Percentiles rank a stretch among this genome's conserved stretches.
Evolutionary conservation across 768 basidiomycete species (phyloP).

Genomic region (Melanogaster broomeanus): DNA sequence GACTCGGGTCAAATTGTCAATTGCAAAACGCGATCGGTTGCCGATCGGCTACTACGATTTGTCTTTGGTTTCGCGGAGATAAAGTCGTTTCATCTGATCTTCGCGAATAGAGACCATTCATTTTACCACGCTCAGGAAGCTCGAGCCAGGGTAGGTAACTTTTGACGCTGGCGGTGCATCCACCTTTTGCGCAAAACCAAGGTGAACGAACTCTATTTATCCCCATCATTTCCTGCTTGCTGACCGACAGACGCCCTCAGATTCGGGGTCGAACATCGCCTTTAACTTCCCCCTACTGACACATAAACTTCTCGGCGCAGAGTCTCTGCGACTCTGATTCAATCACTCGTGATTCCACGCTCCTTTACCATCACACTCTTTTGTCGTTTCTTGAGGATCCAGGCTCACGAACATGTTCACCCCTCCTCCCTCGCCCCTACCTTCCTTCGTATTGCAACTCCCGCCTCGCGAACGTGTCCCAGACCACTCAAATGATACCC

Average conservation of each 20-base stretch:
- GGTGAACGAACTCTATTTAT: conserved; percentile 6
- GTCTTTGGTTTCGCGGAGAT: conserved; percentile 27
- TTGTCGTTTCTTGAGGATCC: conserved; percentile 11
- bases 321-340: conserved; percentile 13
- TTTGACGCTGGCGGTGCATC: conserved; percentile 3
- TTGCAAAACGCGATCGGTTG: neutral
- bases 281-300: neutral
- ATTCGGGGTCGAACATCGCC: conserved; percentile 4
- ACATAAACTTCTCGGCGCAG: neutral
- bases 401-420: conserved; percentile 37
- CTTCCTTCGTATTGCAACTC: conserved; percentile 14
- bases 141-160: neutral
- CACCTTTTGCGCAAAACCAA: conserved; percentile 7
- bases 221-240: neutral
- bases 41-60: conserved; percentile 9
- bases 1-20: no score
- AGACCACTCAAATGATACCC: conserved; percentile 4
- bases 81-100: conserved; percentile 2
- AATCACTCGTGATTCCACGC: conserved; percentile 16
- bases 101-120: conserved; percentile 1
- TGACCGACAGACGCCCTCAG: conserved; percentile 8
- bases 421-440: conserved; percentile 44
- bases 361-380: conserved; percentile 33
- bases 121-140: conserved; percentile 19
- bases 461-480: neutral